Conservation (phyloP, 2,329 filamentous ascomycete species). For the Dothideomycetidae sp. region DNA sequence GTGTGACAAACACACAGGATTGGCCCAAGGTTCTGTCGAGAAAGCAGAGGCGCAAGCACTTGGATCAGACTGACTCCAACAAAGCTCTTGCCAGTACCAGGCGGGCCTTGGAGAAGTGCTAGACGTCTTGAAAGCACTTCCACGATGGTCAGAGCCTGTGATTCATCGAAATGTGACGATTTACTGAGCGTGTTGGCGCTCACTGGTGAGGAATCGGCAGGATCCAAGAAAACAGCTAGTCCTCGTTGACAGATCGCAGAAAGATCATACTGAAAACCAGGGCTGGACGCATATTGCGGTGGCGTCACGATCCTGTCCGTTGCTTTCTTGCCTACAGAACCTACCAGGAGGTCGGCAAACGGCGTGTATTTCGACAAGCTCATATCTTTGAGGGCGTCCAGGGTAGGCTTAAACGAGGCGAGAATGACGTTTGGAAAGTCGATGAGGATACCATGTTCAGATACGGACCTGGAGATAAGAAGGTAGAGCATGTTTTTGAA, state of each 20-base stretch:
- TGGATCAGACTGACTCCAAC: slow-evolving; percentile 46
- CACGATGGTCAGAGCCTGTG: slow-evolving; percentile 38
- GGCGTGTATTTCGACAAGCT: slow-evolving; percentile 19
- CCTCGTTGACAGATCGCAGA: slow-evolving; percentile 13
- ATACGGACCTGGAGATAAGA: not conserved
- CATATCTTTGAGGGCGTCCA: slow-evolving; percentile 43
- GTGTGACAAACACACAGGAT: slow-evolving; percentile 37
- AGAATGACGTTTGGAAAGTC: slow-evolving; percentile 50
- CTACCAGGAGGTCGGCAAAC: slow-evolving; percentile 20
- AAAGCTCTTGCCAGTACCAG: slow-evolving; percentile 55
- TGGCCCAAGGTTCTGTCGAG: slow-evolving; percentile 27
- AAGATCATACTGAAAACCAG: slow-evolving; percentile 38
- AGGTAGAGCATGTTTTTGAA: slow-evolving; percentile 1
- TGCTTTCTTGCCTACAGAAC: slow-evolving; percentile 13
- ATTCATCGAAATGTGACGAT: slow-evolving; percentile 37
- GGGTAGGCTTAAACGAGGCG: slow-evolving; percentile 42
- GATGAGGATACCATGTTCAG: slow-evolving; percentile 27
- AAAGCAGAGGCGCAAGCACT: slow-evolving; percentile 34
- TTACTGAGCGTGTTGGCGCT: slow-evolving; percentile 20
- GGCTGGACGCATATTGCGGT: slow-evolving; percentile 37
- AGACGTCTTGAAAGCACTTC: slow-evolving; percentile 39
- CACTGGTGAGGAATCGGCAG: slow-evolving; percentile 16
- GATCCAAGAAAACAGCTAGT: slow-evolving; percentile 15
- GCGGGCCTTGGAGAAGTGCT: slow-evolving; percentile 54
- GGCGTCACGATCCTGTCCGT: slow-evolving; percentile 20